Percentiles rank a stretch among this genome's conserved stretches.
These are phyloP conservation scores for Boletus semigastroideus DNA, from an alignment of 1,284 basidiomycete genomes.

Conservation along the genomic window DNA sequence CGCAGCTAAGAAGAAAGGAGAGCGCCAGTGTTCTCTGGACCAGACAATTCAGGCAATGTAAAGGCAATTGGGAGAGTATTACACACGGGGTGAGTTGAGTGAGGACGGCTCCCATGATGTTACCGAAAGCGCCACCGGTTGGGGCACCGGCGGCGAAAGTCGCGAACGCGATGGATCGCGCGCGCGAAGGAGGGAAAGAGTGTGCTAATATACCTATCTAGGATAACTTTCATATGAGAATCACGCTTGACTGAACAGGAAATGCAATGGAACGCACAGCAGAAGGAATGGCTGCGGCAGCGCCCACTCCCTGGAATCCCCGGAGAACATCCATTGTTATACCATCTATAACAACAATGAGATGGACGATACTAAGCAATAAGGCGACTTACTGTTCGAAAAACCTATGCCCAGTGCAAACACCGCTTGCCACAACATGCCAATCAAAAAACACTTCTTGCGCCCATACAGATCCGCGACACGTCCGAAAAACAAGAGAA, in stretches of 20 bases:
- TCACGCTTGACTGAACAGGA: background rate
- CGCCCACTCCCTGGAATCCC: slow-evolving; percentile 69
- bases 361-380: background rate
- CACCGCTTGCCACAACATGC: slow-evolving; percentile 45
- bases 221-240: background rate
- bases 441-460: slow-evolving; percentile 59
- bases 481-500: slow-evolving; percentile 68
- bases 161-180: slow-evolving; percentile 73
- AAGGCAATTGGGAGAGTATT: background rate
- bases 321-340: slow-evolving; percentile 63
- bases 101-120: slow-evolving; percentile 67
- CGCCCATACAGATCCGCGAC: slow-evolving; percentile 73
- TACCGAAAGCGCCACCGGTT: slow-evolving; percentile 71
- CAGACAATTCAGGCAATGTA: slow-evolving; percentile 1
- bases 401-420: slow-evolving; percentile 60
- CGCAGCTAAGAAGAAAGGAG: slow-evolving; percentile 55
- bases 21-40: slow-evolving; percentile 55
- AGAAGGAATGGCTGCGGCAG: slow-evolving; percentile 68
- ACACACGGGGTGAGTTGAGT: slow-evolving; percentile 56
- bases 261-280: slow-evolving; percentile 45
- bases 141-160: slow-evolving; percentile 81
- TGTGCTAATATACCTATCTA: slow-evolving; percentile 79
- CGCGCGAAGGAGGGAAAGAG: slow-evolving; percentile 65
- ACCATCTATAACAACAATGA: slow-evolving; percentile 38
- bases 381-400: slow-evolving; percentile 41